These are phyloP conservation scores for Flagelloscypha sp. DNA, from an alignment of 768 basidiomycete genomes.

Conservation along the genomic window DNA sequence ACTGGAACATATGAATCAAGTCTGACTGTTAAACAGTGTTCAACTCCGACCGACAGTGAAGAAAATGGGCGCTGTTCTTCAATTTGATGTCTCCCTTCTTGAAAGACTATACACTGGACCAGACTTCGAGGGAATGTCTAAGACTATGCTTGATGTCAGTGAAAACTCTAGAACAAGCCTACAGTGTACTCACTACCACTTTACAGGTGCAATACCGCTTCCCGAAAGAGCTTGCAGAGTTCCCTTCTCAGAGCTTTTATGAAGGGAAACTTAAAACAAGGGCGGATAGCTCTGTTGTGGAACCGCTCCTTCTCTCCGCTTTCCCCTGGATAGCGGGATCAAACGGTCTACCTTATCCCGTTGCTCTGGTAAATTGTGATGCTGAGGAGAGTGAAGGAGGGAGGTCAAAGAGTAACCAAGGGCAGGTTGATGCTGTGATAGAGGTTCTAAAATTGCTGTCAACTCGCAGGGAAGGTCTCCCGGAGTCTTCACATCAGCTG, in stretches of 20 bases:
- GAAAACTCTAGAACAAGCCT: background rate
- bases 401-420: conserved; percentile 53
- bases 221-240: conserved; percentile 45
- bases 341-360: conserved; percentile 32
- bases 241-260: conserved; percentile 61
- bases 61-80: conserved; percentile 46
- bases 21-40: conserved; percentile 30
- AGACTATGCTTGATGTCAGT: conserved; percentile 55
- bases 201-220: conserved; percentile 56
- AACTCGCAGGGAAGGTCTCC: conserved; percentile 11
- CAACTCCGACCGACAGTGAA: conserved; percentile 60
- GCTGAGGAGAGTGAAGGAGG: conserved; percentile 51
- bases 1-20: background rate
- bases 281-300: conserved; percentile 24
- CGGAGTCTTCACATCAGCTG: conserved; percentile 3
- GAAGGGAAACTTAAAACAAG: conserved; percentile 33
- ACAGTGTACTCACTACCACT: background rate
- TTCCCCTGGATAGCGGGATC: conserved; percentile 50
- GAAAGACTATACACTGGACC: conserved; percentile 47
- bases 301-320: conserved; percentile 29
- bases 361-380: conserved; percentile 50
- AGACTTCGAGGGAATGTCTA: conserved; percentile 27
- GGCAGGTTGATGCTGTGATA: conserved; percentile 47
- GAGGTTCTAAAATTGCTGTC: conserved; percentile 37
- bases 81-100: conserved; percentile 54